phyloP scores from a whole-genome alignment of 345 rosid genomes.

The Salix suchowensis region DNA sequence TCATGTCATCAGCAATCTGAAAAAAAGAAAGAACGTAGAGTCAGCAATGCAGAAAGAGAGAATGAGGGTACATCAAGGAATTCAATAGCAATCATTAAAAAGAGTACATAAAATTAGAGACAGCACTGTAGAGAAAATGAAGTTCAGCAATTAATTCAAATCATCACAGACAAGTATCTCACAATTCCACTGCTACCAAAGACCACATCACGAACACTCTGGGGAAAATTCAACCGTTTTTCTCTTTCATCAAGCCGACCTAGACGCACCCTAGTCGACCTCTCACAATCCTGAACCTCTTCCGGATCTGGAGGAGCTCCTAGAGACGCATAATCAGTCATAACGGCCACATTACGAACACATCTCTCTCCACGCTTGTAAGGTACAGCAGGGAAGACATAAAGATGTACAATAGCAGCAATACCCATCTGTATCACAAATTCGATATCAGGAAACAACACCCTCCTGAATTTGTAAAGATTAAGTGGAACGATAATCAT shows the following conservation, averaged over 20 bases:
- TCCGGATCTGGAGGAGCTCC: slow-evolving; percentile 89
- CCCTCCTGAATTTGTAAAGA: slow-evolving; percentile 1
- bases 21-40: slow-evolving; percentile 1
- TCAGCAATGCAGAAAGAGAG: slow-evolving; percentile 9
- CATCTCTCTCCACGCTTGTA: slow-evolving; percentile 99
- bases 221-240: slow-evolving; percentile 83
- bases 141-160: neutral
- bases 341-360: slow-evolving; percentile 94
- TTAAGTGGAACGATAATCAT: neutral
- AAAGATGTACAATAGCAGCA: slow-evolving; percentile 91
- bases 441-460: slow-evolving; percentile 10
- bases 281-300: slow-evolving; percentile 82
- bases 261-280: slow-evolving; percentile 54
- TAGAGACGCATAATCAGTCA: slow-evolving; percentile 88
- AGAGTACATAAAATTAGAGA: no score
- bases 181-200: slow-evolving; percentile 95
- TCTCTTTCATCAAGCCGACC: slow-evolving; percentile 65
- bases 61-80: neutral
- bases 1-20: slow-evolving; percentile 98
- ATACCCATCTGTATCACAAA: slow-evolving; percentile 75
- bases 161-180: slow-evolving; percentile 20
- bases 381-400: slow-evolving; percentile 85
- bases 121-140: neutral
- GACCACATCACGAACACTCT: slow-evolving; percentile 95
- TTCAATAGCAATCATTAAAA: neutral